These are phyloP conservation scores for Coffea eugenioides DNA, from an alignment of 257 asterid genomes.

Conservation along the genomic window DNA sequence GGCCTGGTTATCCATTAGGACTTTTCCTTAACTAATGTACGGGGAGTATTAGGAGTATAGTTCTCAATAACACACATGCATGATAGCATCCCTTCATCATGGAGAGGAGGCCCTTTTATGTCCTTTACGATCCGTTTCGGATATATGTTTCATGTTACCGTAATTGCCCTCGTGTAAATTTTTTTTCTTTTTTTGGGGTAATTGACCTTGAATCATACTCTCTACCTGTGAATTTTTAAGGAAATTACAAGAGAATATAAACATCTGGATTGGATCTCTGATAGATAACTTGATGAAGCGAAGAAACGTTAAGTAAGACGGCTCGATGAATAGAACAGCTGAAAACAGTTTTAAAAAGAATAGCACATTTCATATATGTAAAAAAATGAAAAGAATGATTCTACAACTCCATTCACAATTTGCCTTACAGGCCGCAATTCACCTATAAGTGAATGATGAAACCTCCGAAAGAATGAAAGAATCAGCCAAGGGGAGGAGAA, in stretches of 20 bases:
- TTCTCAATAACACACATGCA: neutral
- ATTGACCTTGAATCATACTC: too few relatives aligned
- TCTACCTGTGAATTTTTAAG: neutral
- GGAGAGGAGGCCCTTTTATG: neutral
- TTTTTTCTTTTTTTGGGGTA: too few relatives aligned
- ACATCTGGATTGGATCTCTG: neutral
- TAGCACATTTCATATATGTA: neutral
- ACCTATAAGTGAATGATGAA: neutral
- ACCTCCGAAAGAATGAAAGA: constrained; percentile 14
- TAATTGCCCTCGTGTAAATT: neutral
- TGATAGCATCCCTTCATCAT: too few relatives aligned
- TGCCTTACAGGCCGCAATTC: neutral
- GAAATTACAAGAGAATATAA: neutral
- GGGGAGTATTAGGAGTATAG: neutral
- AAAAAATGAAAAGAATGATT: neutral
- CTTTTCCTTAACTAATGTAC: neutral
- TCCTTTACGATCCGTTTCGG: neutral
- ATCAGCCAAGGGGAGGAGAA: neutral
- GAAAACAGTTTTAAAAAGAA: neutral
- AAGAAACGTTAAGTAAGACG: neutral
- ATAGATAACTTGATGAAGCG: too few relatives aligned
- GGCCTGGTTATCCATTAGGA: too few relatives aligned
- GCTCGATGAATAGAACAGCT: neutral
- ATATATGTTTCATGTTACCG: neutral
- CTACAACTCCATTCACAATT: neutral